Evolutionary conservation across 2,329 filamentous ascomycete genomes (phyloP).

Genomic region (Mycocentrospora acerina): DNA sequence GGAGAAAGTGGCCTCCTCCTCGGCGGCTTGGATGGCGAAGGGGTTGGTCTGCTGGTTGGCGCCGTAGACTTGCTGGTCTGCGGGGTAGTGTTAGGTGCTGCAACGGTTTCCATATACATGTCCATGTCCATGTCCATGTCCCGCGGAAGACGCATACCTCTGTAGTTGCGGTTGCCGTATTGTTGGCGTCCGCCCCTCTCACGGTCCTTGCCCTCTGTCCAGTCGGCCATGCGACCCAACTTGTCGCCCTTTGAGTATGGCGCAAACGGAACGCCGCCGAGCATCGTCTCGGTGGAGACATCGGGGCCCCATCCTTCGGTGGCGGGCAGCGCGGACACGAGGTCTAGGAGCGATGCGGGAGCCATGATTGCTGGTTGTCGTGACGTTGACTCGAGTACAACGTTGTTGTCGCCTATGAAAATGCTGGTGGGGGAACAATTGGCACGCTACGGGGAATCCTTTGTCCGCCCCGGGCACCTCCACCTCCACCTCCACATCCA

Average conservation of each 20-base stretch:
- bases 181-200: slow-evolving; percentile 82
- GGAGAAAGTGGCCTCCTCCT: slow-evolving; percentile 97
- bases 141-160: slow-evolving; percentile 59
- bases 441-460: no score
- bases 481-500: no score
- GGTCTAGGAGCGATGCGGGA: slow-evolving; percentile 49
- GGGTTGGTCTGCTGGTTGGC: slow-evolving; percentile 73
- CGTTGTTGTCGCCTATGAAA: no score
- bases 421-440: no score
- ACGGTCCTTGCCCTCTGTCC: slow-evolving; percentile 85
- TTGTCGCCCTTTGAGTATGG: slow-evolving; percentile 99
- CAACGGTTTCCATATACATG: not conserved
- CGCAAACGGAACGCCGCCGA: slow-evolving; percentile 94
- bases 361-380: slow-evolving; percentile 41
- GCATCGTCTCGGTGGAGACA: slow-evolving; percentile 78
- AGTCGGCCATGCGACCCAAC: slow-evolving; percentile 98
- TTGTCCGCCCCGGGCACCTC: no score
- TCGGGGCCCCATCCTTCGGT: slow-evolving; percentile 75
- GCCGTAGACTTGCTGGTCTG: slow-evolving; percentile 96
- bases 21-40: slow-evolving; percentile 88
- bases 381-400: no score
- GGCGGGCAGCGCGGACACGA: slow-evolving; percentile 50
- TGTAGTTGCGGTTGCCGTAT: slow-evolving; percentile 83
- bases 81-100: slow-evolving; percentile 16
- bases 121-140: not conserved